phyloP scores from a whole-genome alignment of 768 basidiomycete genomes.

The Kwoniella botswanensis region DNA sequence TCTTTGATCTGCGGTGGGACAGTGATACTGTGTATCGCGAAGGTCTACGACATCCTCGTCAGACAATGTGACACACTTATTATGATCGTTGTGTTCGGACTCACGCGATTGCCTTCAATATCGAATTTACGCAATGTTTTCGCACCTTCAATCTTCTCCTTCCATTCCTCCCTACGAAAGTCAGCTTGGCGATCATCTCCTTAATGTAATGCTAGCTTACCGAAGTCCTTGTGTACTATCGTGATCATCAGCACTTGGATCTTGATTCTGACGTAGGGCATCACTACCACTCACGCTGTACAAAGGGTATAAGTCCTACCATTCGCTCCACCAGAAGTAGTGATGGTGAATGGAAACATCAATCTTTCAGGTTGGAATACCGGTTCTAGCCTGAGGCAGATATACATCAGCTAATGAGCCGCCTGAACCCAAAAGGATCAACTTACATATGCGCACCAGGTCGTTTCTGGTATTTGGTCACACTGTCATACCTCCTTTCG shows the following conservation, averaged over 20 bases:
- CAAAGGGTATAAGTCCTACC: slow-evolving; percentile 48
- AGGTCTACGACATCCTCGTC: slow-evolving; percentile 24
- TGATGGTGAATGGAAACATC: slow-evolving; percentile 53
- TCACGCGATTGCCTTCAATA: slow-evolving; percentile 47
- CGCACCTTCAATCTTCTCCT: slow-evolving; percentile 46
- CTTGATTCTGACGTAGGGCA: background rate
- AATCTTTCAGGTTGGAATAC: slow-evolving; percentile 42
- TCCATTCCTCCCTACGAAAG: slow-evolving; percentile 43
- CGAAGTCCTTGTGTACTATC: slow-evolving; percentile 30
- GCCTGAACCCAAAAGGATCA: too few species aligned
- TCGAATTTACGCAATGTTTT: slow-evolving; percentile 49
- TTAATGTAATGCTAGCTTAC: slow-evolving; percentile 16
- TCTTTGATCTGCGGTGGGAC: slow-evolving; percentile 32
- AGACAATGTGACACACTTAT: background rate
- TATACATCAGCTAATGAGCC: too few species aligned
- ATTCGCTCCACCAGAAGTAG: slow-evolving; percentile 25
- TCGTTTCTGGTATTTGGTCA: slow-evolving; percentile 22
- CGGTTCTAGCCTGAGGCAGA: slow-evolving; percentile 37
- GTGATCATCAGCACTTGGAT: background rate
- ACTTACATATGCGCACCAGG: slow-evolving; percentile 25
- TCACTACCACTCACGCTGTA: slow-evolving; percentile 30
- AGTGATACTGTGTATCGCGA: slow-evolving; percentile 41
- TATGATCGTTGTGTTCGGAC: slow-evolving; percentile 2
- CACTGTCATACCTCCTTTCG: slow-evolving; percentile 46
- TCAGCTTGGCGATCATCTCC: background rate